Evolutionary conservation across 1,284 basidiomycete species (phyloP).

Genomic region (Athelia psychrophila): DNA sequence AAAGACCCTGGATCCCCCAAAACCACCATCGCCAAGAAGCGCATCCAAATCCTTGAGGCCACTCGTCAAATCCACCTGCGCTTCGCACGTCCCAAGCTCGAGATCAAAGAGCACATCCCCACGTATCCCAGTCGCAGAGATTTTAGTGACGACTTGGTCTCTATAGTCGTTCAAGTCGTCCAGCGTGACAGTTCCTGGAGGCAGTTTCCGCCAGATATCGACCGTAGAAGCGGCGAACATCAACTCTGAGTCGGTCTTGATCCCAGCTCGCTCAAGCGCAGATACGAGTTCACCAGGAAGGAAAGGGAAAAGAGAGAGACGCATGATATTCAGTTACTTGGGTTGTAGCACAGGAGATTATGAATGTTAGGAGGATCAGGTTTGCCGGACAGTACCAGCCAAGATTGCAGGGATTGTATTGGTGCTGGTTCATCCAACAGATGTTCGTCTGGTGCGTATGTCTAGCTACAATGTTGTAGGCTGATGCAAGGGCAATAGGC

Average conservation of each 20-base stretch:
- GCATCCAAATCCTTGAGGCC: conserved; percentile 48
- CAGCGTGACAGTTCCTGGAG: conserved; percentile 43
- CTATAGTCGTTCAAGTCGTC: conserved; percentile 43
- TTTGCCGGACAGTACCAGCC: too few relatives aligned
- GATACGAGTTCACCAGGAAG: neutral
- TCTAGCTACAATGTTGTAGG: too few relatives aligned
- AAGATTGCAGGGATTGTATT: too few relatives aligned
- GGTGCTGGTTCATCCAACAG: too few relatives aligned
- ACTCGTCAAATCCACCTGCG: conserved; percentile 23
- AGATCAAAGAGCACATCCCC: conserved; percentile 35
- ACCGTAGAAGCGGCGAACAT: conserved; percentile 45
- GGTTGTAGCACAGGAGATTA: neutral
- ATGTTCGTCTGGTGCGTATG: too few relatives aligned
- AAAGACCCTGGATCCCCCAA: conserved; percentile 47
- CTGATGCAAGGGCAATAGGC: too few relatives aligned
- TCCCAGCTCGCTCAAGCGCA: conserved; percentile 37
- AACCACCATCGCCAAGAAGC: conserved; percentile 43
- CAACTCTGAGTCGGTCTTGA: conserved; percentile 57
- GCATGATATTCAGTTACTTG: too few relatives aligned
- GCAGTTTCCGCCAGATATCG: conserved; percentile 48
- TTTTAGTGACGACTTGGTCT: conserved; percentile 32
- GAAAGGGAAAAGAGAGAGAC: neutral
- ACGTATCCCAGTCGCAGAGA: conserved; percentile 39
- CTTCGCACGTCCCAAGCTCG: conserved; percentile 19
- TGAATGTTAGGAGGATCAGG: too few relatives aligned